Conservation (phyloP, 768 basidiomycete species). For the Rhodotorula taiwanensis region DNA sequence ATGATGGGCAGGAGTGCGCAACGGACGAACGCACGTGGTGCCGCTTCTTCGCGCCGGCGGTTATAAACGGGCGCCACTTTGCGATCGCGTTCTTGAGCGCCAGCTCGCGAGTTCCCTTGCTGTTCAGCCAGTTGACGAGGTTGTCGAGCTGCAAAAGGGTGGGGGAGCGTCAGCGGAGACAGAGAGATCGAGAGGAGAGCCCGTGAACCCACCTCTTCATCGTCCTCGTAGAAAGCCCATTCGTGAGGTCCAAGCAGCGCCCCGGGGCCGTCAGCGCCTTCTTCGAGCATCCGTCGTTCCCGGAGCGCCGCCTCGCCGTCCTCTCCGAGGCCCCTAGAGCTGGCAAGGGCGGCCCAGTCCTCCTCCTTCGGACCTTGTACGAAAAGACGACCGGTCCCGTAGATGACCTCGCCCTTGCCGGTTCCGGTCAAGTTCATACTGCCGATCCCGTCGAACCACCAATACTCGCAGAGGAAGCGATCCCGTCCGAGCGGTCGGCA, state of each 20-base stretch:
- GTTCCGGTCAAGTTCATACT: constrained; percentile 47
- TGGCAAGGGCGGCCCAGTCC: constrained; percentile 61
- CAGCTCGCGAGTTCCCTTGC: constrained; percentile 81
- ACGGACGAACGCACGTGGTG: constrained; percentile 6
- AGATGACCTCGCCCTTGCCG: constrained; percentile 58
- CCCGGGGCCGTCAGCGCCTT: constrained; percentile 72
- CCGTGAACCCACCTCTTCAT: constrained; percentile 65
- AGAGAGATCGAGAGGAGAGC: neutral
- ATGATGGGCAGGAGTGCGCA: neutral
- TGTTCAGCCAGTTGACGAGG: constrained; percentile 80
- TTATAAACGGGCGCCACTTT: constrained; percentile 78
- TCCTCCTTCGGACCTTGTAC: constrained; percentile 83
- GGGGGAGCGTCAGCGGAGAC: neutral
- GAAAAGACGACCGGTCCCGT: constrained; percentile 83
- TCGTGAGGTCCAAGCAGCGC: constrained; percentile 66
- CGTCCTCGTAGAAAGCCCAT: constrained; percentile 83
- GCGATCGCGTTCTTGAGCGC: constrained; percentile 67
- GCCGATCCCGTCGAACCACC: constrained; percentile 99
- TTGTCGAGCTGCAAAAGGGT: constrained; percentile 61
- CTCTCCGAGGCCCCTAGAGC: constrained; percentile 40
- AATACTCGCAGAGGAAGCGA: constrained; percentile 87
- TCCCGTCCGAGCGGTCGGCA: constrained; percentile 85
- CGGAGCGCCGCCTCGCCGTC: constrained; percentile 53
- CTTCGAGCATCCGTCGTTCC: constrained; percentile 56
- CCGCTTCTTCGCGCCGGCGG: constrained; percentile 62